Conservation (phyloP, 768 basidiomycete genomes). For the Candolleomyces efflorescens region DNA sequence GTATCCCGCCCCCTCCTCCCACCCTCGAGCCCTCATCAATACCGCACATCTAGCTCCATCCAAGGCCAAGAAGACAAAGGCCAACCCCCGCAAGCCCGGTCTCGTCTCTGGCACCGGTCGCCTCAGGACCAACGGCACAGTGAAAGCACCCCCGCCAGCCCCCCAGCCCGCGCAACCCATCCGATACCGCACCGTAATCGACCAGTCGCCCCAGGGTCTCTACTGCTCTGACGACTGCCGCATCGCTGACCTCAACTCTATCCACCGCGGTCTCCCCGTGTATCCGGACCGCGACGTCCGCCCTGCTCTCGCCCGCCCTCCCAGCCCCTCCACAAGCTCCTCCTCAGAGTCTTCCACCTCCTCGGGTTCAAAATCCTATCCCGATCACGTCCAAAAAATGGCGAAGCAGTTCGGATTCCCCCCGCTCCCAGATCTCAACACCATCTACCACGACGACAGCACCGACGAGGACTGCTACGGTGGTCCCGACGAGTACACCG, state of each 20-base stretch:
- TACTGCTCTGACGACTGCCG: constrained; percentile 83
- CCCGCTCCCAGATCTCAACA: constrained; percentile 47
- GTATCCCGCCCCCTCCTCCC: constrained; percentile 14
- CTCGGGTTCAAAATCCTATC: not conserved
- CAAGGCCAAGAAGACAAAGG: constrained; percentile 13
- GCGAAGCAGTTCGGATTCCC: constrained; percentile 37
- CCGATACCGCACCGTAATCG: constrained; percentile 66
- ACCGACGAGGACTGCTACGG: constrained; percentile 21
- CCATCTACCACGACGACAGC: constrained; percentile 24
- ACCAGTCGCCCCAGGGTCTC: constrained; percentile 74
- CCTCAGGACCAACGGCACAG: constrained; percentile 52
- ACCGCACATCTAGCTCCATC: constrained; percentile 11
- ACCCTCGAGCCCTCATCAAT: not conserved
- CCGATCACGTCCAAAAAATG: constrained; percentile 6
- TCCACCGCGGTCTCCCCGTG: constrained; percentile 32
- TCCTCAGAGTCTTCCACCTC: constrained; percentile 17
- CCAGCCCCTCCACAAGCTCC: constrained; percentile 18
- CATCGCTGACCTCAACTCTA: constrained; percentile 43
- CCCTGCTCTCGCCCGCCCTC: not conserved
- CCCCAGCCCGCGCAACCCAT: constrained; percentile 19
- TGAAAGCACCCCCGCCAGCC: constrained; percentile 32
- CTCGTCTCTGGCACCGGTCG: constrained; percentile 66
- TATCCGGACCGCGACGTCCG: not conserved
- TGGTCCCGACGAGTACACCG: not conserved
- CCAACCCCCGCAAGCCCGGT: constrained; percentile 39